These are phyloP conservation scores for Mesembryanthemum crystallinum DNA, from an alignment of 148 eudicot species.

Conservation along the genomic window DNA sequence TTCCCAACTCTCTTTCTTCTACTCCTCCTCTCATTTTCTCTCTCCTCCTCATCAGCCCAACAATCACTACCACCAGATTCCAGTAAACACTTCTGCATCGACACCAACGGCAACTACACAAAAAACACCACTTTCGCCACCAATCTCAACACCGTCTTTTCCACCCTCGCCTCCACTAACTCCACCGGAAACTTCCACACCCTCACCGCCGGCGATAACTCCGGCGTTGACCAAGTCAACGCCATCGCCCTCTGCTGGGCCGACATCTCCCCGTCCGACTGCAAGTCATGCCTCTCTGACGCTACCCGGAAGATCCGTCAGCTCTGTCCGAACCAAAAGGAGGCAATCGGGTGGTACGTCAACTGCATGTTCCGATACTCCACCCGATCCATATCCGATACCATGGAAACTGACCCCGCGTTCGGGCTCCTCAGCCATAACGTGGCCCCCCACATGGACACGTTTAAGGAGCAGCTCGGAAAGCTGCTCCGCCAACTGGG, in stretches of 20 bases:
- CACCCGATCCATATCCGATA: not conserved
- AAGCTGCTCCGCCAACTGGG: constrained; percentile 12
- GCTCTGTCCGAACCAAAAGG: constrained; percentile 33
- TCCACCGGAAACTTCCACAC: not conserved
- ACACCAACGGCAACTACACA: constrained; percentile 17
- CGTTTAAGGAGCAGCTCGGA: constrained; percentile 14
- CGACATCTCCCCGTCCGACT: constrained; percentile 21
- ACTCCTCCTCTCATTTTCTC: too few relatives aligned
- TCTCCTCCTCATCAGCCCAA: too few relatives aligned
- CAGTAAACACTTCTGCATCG: not conserved
- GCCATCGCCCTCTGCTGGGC: constrained; percentile 20
- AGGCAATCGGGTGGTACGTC: constrained; percentile 33
- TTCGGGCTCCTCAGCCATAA: too few relatives aligned
- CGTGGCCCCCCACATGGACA: not conserved
- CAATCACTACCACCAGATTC: not conserved
- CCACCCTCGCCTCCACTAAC: not conserved
- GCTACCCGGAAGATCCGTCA: constrained; percentile 8
- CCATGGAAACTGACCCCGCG: too few relatives aligned
- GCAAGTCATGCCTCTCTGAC: constrained; percentile 28
- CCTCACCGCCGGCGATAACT: constrained; percentile 3
- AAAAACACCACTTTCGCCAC: constrained; percentile 1
- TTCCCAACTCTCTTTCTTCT: too few relatives aligned
- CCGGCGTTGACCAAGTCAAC: constrained; percentile 23
- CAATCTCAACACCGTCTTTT: constrained; percentile 8
- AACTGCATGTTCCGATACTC: constrained; percentile 38